Conservation (phyloP, 495 filamentous ascomycete species). For the Penicillium odoratum region DNA sequence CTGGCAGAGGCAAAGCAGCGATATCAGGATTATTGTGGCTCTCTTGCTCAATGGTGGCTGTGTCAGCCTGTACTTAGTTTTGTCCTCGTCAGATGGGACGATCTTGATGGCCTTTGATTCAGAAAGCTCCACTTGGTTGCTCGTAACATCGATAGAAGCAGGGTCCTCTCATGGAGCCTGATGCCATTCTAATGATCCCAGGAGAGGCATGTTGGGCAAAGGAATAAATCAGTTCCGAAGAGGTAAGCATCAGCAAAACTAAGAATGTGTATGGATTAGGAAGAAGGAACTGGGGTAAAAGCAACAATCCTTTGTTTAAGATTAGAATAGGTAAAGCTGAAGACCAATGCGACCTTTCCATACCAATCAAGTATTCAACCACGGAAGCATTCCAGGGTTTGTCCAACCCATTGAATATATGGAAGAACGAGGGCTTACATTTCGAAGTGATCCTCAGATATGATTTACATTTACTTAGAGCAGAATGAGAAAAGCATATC, state of each 20-base stretch:
- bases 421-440: no score
- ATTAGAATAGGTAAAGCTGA: no score
- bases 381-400: no score
- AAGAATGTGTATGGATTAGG: not conserved
- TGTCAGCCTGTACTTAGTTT: constrained; percentile 19
- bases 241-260: not conserved
- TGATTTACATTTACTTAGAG: no score
- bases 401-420: no score
- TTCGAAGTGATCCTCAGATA: no score
- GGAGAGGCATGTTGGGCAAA: constrained; percentile 12
- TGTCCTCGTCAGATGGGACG: constrained; percentile 20
- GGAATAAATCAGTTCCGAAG: no score
- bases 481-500: no score
- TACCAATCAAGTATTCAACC: no score
- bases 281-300: no score
- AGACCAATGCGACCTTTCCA: no score
- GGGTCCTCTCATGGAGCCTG: not conserved
- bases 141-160: not conserved
- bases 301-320: no score
- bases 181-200: constrained; percentile 11
- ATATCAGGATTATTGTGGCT: constrained; percentile 48
- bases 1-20: constrained; percentile 47
- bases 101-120: constrained; percentile 8
- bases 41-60: constrained; percentile 30
- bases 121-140: not conserved